Conservation (phyloP, 345 rosid genomes). For the Heritiera fomes region DNA sequence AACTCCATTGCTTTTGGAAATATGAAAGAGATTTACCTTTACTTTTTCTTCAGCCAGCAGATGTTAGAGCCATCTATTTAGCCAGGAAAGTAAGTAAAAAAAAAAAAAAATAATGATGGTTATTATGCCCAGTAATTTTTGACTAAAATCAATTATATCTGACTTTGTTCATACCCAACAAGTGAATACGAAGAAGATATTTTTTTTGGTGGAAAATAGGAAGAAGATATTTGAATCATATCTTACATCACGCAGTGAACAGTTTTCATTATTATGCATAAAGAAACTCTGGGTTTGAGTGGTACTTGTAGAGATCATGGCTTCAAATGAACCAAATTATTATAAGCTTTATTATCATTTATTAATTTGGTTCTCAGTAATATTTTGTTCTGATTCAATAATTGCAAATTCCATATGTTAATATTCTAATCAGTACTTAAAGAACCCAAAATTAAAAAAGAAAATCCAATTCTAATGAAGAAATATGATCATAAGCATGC, state of each 20-base stretch:
- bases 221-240: neutral
- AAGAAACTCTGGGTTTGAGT: neutral
- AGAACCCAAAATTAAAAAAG: neutral
- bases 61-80: no score
- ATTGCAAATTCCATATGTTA: neutral
- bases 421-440: neutral
- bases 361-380: neutral
- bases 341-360: neutral
- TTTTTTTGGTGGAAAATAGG: no score
- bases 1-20: no score
- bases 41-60: no score
- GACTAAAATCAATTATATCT: neutral
- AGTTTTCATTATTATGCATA: neutral
- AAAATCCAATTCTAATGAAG: neutral
- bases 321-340: constrained; percentile 1
- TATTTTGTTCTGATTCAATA: constrained; percentile 12
- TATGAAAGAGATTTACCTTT: no score
- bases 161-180: neutral
- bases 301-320: neutral
- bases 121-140: neutral
- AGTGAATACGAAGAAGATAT: no score
- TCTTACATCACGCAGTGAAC: neutral
- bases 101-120: neutral
- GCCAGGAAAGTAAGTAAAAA: no score
- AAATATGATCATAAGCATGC: neutral